Percentiles rank a stretch among this genome's conserved stretches.
Evolutionary conservation across 129 eudicot species (phyloP).

Genomic region (Arctium lappa): DNA sequence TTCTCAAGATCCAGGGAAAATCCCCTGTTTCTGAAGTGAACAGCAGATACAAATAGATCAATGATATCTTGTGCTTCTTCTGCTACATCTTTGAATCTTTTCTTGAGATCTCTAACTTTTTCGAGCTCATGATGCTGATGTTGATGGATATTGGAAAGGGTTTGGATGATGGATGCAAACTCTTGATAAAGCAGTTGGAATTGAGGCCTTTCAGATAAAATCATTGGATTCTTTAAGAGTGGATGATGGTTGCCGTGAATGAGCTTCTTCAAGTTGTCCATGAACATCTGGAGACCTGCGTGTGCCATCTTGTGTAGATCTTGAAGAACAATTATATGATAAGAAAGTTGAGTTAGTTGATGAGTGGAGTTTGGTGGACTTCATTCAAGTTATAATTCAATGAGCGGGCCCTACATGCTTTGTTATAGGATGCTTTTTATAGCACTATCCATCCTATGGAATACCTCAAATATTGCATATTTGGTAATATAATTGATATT

Average conservation of each 20-base stretch:
- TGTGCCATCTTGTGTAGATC: not conserved
- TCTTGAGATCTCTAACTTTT: not conserved
- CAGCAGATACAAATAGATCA: not conserved
- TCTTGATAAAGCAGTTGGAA: conserved; percentile 1
- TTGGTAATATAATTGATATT: not conserved
- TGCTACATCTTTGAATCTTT: not conserved
- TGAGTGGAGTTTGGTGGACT: no score
- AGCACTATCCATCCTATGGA: not conserved
- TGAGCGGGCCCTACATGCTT: not conserved
- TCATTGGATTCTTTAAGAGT: not conserved
- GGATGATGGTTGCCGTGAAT: not conserved
- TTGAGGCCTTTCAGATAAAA: not conserved
- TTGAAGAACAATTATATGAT: not conserved
- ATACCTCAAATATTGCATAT: not conserved
- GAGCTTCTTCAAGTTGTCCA: not conserved
- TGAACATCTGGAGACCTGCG: not conserved
- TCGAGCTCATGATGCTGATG: not conserved
- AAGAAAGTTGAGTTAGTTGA: no score
- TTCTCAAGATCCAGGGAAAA: not conserved
- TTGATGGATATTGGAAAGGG: not conserved
- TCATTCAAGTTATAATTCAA: not conserved
- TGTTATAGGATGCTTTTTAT: not conserved
- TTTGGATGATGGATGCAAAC: not conserved
- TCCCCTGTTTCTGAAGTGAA: not conserved
- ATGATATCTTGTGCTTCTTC: not conserved